Percentiles rank a stretch among this genome's conserved stretches.
These are phyloP conservation scores for Piper longum DNA, from an alignment of 164 flowering plant species.

Conservation along the genomic window DNA sequence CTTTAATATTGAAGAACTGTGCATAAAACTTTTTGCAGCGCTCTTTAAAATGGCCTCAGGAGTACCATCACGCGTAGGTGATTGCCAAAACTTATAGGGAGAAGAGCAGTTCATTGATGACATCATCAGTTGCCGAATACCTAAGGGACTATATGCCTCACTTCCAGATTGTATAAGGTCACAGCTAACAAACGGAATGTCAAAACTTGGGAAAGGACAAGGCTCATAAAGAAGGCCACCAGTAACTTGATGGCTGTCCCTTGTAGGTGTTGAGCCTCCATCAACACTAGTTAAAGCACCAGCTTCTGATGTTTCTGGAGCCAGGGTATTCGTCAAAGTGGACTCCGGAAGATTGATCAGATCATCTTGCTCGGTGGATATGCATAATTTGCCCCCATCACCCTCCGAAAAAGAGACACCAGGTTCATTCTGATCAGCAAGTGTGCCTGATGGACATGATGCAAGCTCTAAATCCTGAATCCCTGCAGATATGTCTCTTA, in stretches of 20 bases:
- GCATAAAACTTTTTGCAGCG: conserved; percentile 74
- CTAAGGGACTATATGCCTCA: conserved; percentile 90
- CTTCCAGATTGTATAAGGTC: conserved; percentile 66
- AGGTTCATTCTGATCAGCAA: conserved; percentile 22
- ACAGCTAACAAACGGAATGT: conserved; percentile 90
- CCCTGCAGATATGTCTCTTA: conserved; percentile 11
- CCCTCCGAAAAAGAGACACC: conserved; percentile 19
- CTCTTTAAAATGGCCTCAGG: conserved; percentile 67
- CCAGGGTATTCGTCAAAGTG: conserved; percentile 28
- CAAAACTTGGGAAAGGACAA: conserved; percentile 88
- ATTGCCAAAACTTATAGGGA: conserved; percentile 74
- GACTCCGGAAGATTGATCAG: conserved; percentile 20
- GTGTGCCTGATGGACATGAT: conserved; percentile 22
- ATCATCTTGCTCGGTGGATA: conserved; percentile 17
- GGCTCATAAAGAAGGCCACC: conserved; percentile 78
- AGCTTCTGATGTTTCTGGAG: conserved; percentile 15
- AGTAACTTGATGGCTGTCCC: conserved; percentile 21
- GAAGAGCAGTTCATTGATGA: conserved; percentile 48
- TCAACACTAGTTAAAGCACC: conserved; percentile 13
- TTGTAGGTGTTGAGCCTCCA: conserved; percentile 11
- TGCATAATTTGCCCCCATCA: conserved; percentile 15
- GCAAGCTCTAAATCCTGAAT: conserved; percentile 20
- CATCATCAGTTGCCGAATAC: conserved; percentile 82
- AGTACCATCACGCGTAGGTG: conserved; percentile 56
- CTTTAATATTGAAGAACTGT: conserved; percentile 81